A percentile compares a stretch with the other conserved stretches of the same genome.
Evolutionary conservation across 2,329 filamentous ascomycete genomes (phyloP).

Genomic region (Cryphonectria carpinicola): DNA sequence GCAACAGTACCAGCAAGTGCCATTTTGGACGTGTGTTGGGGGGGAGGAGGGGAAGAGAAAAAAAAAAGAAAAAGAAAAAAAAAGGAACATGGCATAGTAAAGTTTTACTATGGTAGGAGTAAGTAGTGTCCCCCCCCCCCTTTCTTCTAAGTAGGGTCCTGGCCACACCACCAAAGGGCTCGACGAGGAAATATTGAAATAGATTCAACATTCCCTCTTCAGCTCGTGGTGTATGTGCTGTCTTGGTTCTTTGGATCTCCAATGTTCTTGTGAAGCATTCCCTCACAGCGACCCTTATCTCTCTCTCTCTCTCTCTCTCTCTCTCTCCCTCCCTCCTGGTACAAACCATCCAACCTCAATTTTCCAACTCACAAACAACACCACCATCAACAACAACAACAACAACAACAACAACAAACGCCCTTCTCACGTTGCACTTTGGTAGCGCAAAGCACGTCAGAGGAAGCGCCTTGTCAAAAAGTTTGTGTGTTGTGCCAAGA

Average conservation of each 20-base stretch:
- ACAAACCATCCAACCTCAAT: slow-evolving; percentile 17
- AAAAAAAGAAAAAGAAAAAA: too few species aligned
- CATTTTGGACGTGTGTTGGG: background rate
- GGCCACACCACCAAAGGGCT: background rate
- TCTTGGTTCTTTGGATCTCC: slow-evolving; percentile 14
- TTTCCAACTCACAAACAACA: background rate
- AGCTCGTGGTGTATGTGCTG: background rate
- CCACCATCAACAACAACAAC: background rate
- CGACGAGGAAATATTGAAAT: slow-evolving; percentile 17
- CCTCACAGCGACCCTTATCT: slow-evolving; percentile 10
- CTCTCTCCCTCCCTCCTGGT: too few species aligned
- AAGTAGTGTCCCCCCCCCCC: background rate
- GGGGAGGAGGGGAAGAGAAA: background rate
- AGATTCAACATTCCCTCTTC: slow-evolving; percentile 23
- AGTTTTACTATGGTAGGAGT: too few species aligned
- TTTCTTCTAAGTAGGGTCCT: background rate
- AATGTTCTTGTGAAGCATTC: slow-evolving; percentile 26
- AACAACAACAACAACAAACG: background rate
- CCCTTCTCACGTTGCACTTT: slow-evolving; percentile 23
- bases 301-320: slow-evolving; percentile 4
- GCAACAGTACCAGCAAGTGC: background rate
- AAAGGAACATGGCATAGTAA: background rate
- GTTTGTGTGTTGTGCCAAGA: slow-evolving; percentile 7
- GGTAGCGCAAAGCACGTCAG: slow-evolving; percentile 26
- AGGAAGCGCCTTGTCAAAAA: slow-evolving; percentile 10